Conservation (phyloP, 1,284 basidiomycete genomes). For the Boletus subluridellus region DNA sequence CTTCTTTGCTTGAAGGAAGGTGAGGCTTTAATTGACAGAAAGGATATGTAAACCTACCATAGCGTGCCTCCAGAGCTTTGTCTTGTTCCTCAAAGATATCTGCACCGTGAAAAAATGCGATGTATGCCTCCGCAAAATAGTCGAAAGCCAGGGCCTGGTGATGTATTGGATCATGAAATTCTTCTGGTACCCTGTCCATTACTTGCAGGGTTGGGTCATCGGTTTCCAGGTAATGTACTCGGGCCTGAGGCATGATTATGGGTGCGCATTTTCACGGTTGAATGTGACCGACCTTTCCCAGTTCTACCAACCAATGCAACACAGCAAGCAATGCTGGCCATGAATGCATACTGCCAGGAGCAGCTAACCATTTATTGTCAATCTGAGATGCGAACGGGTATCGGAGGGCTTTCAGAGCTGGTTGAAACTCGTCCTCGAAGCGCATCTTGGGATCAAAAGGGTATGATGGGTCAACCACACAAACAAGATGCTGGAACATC, state of each 20-base stretch:
- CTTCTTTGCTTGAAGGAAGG: constrained; percentile 50
- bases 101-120: constrained; percentile 64
- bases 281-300: constrained; percentile 61
- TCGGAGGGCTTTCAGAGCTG: constrained; percentile 65
- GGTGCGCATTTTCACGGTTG: not conserved
- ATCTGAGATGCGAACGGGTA: constrained; percentile 76
- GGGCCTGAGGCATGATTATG: constrained; percentile 27
- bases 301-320: constrained; percentile 82
- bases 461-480: constrained; percentile 67
- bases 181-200: constrained; percentile 55
- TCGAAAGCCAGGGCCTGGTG: constrained; percentile 75
- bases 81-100: constrained; percentile 74
- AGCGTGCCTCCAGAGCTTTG: constrained; percentile 66
- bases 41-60: constrained; percentile 49
- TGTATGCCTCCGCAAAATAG: constrained; percentile 69
- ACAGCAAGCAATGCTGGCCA: constrained; percentile 82
- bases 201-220: constrained; percentile 65
- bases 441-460: constrained; percentile 53
- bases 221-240: constrained; percentile 55
- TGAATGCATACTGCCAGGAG: constrained; percentile 78
- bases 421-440: constrained; percentile 80
- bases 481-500: constrained; percentile 76
- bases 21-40: constrained; percentile 7
- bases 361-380: constrained; percentile 78
- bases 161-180: constrained; percentile 70